Evolutionary conservation across 139 green algal genomes (phyloP).

Genomic region (Volvox reticuliferus): DNA sequence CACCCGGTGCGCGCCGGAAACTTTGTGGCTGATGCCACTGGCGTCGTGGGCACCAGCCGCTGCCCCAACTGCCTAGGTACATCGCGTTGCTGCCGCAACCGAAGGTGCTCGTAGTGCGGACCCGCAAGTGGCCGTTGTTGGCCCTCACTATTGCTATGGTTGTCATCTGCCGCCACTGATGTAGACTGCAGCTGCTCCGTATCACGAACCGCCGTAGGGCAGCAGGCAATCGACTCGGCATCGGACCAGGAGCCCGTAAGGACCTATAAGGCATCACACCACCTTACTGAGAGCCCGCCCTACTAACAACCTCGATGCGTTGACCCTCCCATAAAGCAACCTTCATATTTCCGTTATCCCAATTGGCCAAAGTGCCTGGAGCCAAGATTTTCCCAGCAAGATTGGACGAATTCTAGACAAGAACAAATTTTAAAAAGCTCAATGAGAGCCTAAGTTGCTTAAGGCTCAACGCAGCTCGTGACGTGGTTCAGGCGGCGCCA

Average conservation of each 20-base stretch:
- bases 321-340: too few species aligned
- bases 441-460: too few species aligned
- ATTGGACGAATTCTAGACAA: too few species aligned
- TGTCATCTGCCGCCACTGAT: background rate
- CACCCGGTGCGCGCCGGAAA: background rate
- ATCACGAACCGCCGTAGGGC: background rate
- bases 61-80: constrained; percentile 4
- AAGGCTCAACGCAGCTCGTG: too few species aligned
- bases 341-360: too few species aligned
- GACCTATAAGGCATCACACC: background rate
- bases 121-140: background rate
- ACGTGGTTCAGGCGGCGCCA: background rate
- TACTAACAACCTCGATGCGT: too few species aligned
- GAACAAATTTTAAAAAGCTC: too few species aligned
- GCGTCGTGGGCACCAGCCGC: background rate
- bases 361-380: too few species aligned
- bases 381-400: too few species aligned
- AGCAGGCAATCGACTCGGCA: background rate
- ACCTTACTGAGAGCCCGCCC: too few species aligned
- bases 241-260: background rate
- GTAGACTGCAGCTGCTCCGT: background rate
- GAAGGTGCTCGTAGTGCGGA: background rate
- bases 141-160: background rate
- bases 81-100: constrained; percentile 9
- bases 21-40: constrained; percentile 3